Conservation (phyloP, 768 basidiomycete species). For the Butyriboletus loyo region DNA sequence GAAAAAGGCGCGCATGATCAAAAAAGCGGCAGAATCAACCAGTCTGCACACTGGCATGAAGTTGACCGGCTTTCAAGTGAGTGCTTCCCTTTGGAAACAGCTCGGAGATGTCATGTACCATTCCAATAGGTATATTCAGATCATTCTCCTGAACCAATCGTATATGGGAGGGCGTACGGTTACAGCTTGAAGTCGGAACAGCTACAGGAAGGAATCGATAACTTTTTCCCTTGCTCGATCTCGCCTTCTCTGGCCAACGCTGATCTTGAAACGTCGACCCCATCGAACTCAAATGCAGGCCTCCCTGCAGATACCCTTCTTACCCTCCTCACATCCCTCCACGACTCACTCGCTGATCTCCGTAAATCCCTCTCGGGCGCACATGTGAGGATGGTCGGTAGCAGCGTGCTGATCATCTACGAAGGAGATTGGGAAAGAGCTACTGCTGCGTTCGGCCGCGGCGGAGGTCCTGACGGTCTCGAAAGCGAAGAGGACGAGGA, state of each 20-base stretch:
- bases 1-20: slow-evolving; percentile 77
- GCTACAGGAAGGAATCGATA: slow-evolving; percentile 70
- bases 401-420: slow-evolving; percentile 79
- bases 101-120: background rate
- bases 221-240: slow-evolving; percentile 67
- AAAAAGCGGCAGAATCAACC: slow-evolving; percentile 67
- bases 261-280: background rate
- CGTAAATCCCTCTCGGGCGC: slow-evolving; percentile 45
- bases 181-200: slow-evolving; percentile 66
- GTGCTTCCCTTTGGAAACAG: slow-evolving; percentile 15
- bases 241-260: slow-evolving; percentile 6
- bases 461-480: slow-evolving; percentile 28
- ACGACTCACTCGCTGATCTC: slow-evolving; percentile 51
- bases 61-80: slow-evolving; percentile 88
- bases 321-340: slow-evolving; percentile 55
- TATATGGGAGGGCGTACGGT: slow-evolving; percentile 75
- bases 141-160: slow-evolving; percentile 47
- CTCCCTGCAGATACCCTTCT: slow-evolving; percentile 54
- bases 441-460: slow-evolving; percentile 29
- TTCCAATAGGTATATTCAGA: slow-evolving; percentile 68
- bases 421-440: slow-evolving; percentile 54
- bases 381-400: slow-evolving; percentile 80
- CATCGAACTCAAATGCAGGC: slow-evolving; percentile 36
- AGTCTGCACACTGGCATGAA: slow-evolving; percentile 72
- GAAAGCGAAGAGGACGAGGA: slow-evolving; percentile 36